Evolutionary conservation across 1,284 basidiomycete species (phyloP).

Genomic region (Moesziomyces sp.): DNA sequence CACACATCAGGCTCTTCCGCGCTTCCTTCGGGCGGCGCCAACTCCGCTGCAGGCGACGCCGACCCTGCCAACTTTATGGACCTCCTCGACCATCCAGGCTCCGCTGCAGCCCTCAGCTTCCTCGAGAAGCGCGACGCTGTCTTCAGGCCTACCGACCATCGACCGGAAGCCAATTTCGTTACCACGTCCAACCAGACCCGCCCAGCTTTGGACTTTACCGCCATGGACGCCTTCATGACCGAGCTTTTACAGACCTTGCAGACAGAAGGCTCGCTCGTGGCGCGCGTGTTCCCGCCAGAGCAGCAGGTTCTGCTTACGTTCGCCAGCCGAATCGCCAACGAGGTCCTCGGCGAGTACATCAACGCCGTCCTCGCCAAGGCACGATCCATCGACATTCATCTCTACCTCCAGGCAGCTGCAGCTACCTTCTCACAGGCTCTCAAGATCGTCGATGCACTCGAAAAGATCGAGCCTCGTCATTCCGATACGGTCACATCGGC

Average conservation of each 20-base stretch:
- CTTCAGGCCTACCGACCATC: slow-evolving; percentile 79
- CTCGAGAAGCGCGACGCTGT: slow-evolving; percentile 93
- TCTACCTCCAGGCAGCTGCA: slow-evolving; percentile 85
- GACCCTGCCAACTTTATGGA: slow-evolving; percentile 84
- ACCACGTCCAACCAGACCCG: slow-evolving; percentile 9
- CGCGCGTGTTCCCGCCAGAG: slow-evolving; percentile 83
- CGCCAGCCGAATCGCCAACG: slow-evolving; percentile 78
- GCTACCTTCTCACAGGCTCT: slow-evolving; percentile 89
- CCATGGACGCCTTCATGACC: slow-evolving; percentile 91
- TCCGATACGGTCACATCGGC: slow-evolving; percentile 63
- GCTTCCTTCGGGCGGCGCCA: not conserved
- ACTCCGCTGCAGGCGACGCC: slow-evolving; percentile 72
- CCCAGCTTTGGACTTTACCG: slow-evolving; percentile 78
- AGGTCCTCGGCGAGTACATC: slow-evolving; percentile 83
- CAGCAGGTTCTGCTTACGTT: slow-evolving; percentile 80
- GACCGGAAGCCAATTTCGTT: slow-evolving; percentile 76
- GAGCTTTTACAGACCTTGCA: slow-evolving; percentile 75
- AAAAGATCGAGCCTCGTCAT: slow-evolving; percentile 58
- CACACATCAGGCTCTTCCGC: slow-evolving; percentile 13
- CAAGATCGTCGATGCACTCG: slow-evolving; percentile 77
- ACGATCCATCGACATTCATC: slow-evolving; percentile 77
- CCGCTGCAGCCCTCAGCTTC: slow-evolving; percentile 73
- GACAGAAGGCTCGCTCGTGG: slow-evolving; percentile 81
- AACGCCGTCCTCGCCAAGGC: slow-evolving; percentile 80
- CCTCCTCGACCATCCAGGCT: slow-evolving; percentile 68